Evolutionary conservation across 2,329 filamentous ascomycete genomes (phyloP).

Genomic region (Xylariomycetidae sp.): DNA sequence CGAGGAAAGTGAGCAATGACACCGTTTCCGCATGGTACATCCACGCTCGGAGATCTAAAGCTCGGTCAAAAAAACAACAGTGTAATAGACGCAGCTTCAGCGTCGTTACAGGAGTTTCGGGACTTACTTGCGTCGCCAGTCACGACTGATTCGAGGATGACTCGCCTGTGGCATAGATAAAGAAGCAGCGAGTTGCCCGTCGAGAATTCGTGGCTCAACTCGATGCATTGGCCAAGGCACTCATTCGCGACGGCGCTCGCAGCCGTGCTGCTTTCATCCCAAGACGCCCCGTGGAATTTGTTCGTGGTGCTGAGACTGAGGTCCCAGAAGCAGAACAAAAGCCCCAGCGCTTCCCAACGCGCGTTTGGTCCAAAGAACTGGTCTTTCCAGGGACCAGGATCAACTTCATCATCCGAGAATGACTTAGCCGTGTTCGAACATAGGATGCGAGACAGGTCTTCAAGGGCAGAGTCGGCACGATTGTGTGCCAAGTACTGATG

Average conservation of each 20-base stretch:
- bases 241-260: slow-evolving; percentile 12
- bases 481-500: slow-evolving; percentile 21
- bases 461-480: slow-evolving; percentile 22
- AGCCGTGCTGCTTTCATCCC: slow-evolving; percentile 6
- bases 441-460: slow-evolving; percentile 30
- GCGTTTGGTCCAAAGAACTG: slow-evolving; percentile 33
- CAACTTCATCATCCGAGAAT: slow-evolving; percentile 28
- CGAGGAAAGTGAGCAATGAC: slow-evolving; percentile 37
- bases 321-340: slow-evolving; percentile 29
- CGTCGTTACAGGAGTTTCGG: not conserved
- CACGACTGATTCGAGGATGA: slow-evolving; percentile 14
- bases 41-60: slow-evolving; percentile 21
- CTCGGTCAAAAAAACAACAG: slow-evolving; percentile 4
- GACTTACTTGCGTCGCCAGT: slow-evolving; percentile 22
- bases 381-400: slow-evolving; percentile 31
- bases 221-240: slow-evolving; percentile 18
- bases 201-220: slow-evolving; percentile 22
- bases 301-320: slow-evolving; percentile 8
- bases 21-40: slow-evolving; percentile 19
- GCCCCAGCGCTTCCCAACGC: slow-evolving; percentile 38
- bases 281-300: slow-evolving; percentile 4
- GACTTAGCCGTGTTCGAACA: slow-evolving; percentile 32
- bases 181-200: slow-evolving; percentile 20
- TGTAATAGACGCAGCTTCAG: no score
- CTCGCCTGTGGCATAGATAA: slow-evolving; percentile 13